Evolutionary conservation across 2,329 filamentous ascomycete genomes (phyloP).

Genomic region (Trichoderma sp.): DNA sequence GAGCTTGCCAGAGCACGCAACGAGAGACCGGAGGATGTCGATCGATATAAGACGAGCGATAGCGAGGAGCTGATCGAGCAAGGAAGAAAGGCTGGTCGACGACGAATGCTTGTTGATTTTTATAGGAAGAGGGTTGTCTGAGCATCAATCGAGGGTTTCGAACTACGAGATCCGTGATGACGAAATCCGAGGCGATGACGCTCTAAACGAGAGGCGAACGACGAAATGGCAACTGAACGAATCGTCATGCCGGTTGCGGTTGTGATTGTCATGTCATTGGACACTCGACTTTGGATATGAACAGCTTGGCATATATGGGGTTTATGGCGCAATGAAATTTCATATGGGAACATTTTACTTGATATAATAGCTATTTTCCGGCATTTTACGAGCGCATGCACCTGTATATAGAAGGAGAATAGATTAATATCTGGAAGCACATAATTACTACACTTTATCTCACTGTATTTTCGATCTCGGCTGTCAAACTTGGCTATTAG

Average conservation of each 20-base stretch:
- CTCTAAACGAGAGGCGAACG: not conserved
- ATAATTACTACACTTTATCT: not conserved
- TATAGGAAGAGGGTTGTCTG: constrained; percentile 31
- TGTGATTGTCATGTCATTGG: not conserved
- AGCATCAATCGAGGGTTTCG: not conserved
- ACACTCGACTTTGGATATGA: not conserved
- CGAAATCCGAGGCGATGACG: not conserved
- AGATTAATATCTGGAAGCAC: not conserved
- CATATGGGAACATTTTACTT: not conserved
- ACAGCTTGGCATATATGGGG: not conserved
- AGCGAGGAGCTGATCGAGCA: constrained; percentile 31
- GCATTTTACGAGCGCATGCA: not conserved
- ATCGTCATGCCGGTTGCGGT: not conserved
- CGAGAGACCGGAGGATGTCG: constrained; percentile 31
- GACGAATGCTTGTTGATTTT: constrained; percentile 34
- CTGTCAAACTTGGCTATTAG: not conserved
- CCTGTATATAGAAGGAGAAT: not conserved
- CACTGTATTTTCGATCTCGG: not conserved
- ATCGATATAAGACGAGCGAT: constrained; percentile 31
- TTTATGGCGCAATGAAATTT: not conserved
- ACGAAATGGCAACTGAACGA: not conserved
- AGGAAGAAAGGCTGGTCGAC: constrained; percentile 31
- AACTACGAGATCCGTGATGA: not conserved
- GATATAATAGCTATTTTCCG: not conserved
- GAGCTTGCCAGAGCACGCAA: constrained; percentile 33